Percentiles rank a stretch among this genome's conserved stretches.
phyloP scores from a whole-genome alignment of 2,329 filamentous ascomycete genomes.

The Colletotrichum lini region DNA sequence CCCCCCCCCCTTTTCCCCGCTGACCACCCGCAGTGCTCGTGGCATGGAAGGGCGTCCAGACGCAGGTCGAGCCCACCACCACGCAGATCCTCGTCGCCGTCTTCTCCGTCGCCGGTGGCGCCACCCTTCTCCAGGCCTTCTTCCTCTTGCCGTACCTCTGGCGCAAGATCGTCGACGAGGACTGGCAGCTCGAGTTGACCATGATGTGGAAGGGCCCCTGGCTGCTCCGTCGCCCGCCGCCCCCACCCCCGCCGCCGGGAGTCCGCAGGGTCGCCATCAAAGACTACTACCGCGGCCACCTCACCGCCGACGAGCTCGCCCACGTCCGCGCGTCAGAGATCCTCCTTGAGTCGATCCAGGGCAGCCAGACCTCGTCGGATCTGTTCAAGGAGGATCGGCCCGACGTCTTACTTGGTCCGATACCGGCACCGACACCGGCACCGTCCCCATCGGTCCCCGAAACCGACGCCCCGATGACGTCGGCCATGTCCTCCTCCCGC shows the following conservation, averaged over 20 bases:
- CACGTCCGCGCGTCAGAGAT: conserved; percentile 53
- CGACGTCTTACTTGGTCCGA: conserved; percentile 46
- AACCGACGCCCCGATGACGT: conserved; percentile 15
- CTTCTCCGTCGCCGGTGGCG: conserved; percentile 59
- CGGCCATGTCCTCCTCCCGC: conserved; percentile 4
- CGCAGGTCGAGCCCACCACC: conserved; percentile 44
- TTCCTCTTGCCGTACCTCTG: conserved; percentile 70
- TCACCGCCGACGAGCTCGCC: conserved; percentile 61
- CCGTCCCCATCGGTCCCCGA: conserved; percentile 46
- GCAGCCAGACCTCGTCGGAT: conserved; percentile 42
- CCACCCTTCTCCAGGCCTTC: conserved; percentile 57
- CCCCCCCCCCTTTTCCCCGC: neutral
- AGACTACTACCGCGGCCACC: conserved; percentile 65
- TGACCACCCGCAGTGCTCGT: conserved; percentile 61
- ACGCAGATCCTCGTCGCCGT: conserved; percentile 52
- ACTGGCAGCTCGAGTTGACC: conserved; percentile 66
- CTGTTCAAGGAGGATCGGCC: conserved; percentile 49
- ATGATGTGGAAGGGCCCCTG: conserved; percentile 63
- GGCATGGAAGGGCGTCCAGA: conserved; percentile 58
- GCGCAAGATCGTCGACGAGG: conserved; percentile 63
- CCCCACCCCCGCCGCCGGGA: conserved; percentile 53
- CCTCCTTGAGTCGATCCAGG: conserved; percentile 53
- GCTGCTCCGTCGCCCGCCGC: conserved; percentile 57
- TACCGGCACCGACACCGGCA: neutral
- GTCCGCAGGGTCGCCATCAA: conserved; percentile 60